Base-by-base conservation (phyloP, 345 rosid species). In the Clausena lansium region DNA sequence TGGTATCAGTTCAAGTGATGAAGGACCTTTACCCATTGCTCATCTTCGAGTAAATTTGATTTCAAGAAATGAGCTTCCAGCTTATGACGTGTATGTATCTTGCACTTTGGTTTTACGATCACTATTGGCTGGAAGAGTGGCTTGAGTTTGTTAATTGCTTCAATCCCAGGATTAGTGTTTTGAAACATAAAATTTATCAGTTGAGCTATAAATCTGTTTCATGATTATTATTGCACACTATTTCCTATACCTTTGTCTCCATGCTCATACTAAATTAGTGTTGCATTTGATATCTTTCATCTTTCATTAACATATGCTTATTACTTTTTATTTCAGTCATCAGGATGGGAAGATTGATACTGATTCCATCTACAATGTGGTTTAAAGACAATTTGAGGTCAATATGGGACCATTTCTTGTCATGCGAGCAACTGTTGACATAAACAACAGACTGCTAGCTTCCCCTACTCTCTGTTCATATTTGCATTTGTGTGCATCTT, bases 331-430 rank as follows among this genome's bases (percentile, higher is more conserved):
- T 35, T 73, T 17, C 7, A 4, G 38, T 66, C 61, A 28, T 68
- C 84, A 81, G 91, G 85, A 72, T 74, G 36, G 27, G 20, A 66
- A 72, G 65, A 86, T 55, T 28, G 83, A 73, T 38, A 22, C 15
- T 11, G 84, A 79, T 20, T 57, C 73, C 5, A 57, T 62, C 3
- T 66, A 69, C 1, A 36, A 60, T 6, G 71, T n/a, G 78, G 83
- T 83, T 88, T 28, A 64, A 81, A 64, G 88, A 81, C 61, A 82
- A 25, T 19, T 17, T 88, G 27, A 81, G 57, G 61, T 25, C 83
- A 83, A 74, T 86, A 50, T 86, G 89, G 91, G 79, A 76, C 45
- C 66, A 70, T 35, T 84, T 86, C 84, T 76, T 76, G n/a, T 76
- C 55, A 7, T 25, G 6, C 9, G 55, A 66, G 52, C 73, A 15